Percentiles rank a stretch among this genome's conserved stretches.
Conservation (phyloP, 768 basidiomycete species). For the Rhizopogon vulgaris region DNA sequence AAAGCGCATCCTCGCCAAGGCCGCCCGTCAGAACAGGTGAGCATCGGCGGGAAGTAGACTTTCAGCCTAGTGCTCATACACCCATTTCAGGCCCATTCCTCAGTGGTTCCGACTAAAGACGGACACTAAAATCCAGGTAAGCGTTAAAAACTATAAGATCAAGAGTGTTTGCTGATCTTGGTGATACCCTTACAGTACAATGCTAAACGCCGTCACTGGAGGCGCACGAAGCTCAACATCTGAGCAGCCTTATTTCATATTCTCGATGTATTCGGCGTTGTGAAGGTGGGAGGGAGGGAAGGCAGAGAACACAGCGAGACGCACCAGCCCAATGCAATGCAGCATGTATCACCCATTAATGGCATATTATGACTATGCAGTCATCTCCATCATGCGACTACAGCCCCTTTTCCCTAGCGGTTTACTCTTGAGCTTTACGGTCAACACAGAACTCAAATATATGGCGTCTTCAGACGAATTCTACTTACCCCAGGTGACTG, state of each 20-base stretch:
- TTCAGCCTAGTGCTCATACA: background rate
- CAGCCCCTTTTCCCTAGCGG: background rate
- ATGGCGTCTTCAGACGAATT: background rate
- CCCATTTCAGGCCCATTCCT: conserved; percentile 73
- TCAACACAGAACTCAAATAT: background rate
- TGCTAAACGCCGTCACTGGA: conserved; percentile 97
- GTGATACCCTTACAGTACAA: conserved; percentile 56
- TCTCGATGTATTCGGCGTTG: conserved; percentile 1
- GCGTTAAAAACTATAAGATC: background rate
- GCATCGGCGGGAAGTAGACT: conserved; percentile 12
- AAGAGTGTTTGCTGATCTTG: background rate
- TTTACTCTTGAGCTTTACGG: background rate
- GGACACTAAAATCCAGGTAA: conserved; percentile 89
- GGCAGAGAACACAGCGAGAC: conserved; percentile 3
- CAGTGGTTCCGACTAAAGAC: conserved; percentile 99
- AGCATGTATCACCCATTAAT: conserved; percentile 19
- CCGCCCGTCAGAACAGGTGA: conserved; percentile 90
- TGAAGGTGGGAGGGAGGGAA: conserved; percentile 5
- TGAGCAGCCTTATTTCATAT: conserved; percentile 31
- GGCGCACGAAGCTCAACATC: conserved; percentile 98
- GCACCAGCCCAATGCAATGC: conserved; percentile 9
- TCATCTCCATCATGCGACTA: conserved; percentile 13
- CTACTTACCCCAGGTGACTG: background rate
- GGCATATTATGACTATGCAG: conserved; percentile 12
- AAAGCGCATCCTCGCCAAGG: conserved; percentile 97